A percentile compares a stretch with the other conserved stretches of the same genome.
Conservation (phyloP, 352 stramenopile species). For the Pythium phragmitis region DNA sequence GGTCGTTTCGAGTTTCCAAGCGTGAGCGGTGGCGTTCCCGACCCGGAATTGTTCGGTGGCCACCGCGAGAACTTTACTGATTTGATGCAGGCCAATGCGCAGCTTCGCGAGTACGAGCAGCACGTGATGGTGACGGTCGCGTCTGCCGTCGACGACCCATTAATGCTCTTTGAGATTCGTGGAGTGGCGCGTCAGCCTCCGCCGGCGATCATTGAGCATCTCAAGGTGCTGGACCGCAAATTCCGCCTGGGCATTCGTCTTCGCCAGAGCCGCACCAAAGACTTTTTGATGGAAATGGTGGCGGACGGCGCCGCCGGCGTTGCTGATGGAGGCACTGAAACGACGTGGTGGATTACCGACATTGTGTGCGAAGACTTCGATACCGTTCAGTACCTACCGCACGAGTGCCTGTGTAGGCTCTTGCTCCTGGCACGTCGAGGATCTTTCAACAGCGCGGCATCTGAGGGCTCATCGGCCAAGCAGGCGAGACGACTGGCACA, state of each 20-base stretch:
- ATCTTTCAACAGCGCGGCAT: slow-evolving; percentile 1
- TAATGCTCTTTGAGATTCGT: slow-evolving; percentile 74
- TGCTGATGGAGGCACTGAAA: slow-evolving; percentile 18
- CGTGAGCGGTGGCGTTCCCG: slow-evolving; percentile 38
- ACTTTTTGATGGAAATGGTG: slow-evolving; percentile 90
- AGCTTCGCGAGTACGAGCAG: slow-evolving; percentile 72
- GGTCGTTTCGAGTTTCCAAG: slow-evolving; percentile 71
- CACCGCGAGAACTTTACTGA: slow-evolving; percentile 54
- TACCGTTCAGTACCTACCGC: slow-evolving; percentile 78
- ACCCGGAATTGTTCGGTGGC: slow-evolving; percentile 61
- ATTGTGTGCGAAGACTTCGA: slow-evolving; percentile 86
- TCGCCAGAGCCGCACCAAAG: slow-evolving; percentile 68
- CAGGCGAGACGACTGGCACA: slow-evolving; percentile 26
- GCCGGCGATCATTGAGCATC: slow-evolving; percentile 69
- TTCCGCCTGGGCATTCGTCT: slow-evolving; percentile 79
- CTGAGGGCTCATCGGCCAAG: slow-evolving; percentile 11
- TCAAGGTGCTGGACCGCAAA: slow-evolving; percentile 64
- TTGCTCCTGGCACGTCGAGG: slow-evolving; percentile 57
- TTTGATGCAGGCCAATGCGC: slow-evolving; percentile 53
- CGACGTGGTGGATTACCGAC: slow-evolving; percentile 81
- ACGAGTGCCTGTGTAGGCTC: slow-evolving; percentile 76
- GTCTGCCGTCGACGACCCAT: slow-evolving; percentile 47
- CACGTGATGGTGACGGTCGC: slow-evolving; percentile 51
- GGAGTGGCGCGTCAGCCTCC: slow-evolving; percentile 70
- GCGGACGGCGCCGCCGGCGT: slow-evolving; percentile 26